Evolutionary conservation across 2,329 filamentous ascomycete genomes (phyloP).

Genomic region (Fusarium redolens): DNA sequence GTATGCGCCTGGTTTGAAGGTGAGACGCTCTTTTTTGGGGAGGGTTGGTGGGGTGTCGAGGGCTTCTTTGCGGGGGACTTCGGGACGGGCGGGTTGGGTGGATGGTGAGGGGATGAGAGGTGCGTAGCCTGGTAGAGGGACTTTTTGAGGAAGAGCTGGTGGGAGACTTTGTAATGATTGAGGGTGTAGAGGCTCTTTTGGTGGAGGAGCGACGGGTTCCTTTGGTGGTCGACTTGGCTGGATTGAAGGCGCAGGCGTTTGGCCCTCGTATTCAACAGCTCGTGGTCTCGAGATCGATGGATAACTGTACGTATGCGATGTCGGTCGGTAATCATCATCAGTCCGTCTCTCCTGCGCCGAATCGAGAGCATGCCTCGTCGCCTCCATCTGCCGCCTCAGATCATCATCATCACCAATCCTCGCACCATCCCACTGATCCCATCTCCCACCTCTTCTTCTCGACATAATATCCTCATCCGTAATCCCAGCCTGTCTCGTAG

Average conservation of each 20-base stretch:
- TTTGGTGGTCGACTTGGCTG: slow-evolving; percentile 52
- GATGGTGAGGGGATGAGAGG: slow-evolving; percentile 37
- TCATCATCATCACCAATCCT: slow-evolving; percentile 54
- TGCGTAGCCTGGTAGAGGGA: slow-evolving; percentile 41
- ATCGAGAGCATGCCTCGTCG: slow-evolving; percentile 61
- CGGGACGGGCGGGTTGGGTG: slow-evolving; percentile 31
- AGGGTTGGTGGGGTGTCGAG: slow-evolving; percentile 40
- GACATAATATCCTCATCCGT: slow-evolving; percentile 67
- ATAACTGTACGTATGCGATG: slow-evolving; percentile 61
- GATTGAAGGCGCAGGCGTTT: slow-evolving; percentile 28
- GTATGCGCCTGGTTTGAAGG: slow-evolving; percentile 79
- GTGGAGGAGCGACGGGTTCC: slow-evolving; percentile 37
- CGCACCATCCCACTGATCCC: slow-evolving; percentile 54
- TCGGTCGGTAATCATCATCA: slow-evolving; percentile 44
- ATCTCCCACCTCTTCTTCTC: slow-evolving; percentile 60
- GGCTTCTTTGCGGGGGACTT: slow-evolving; percentile 47
- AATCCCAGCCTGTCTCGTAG: slow-evolving; percentile 67
- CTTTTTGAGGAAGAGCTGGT: slow-evolving; percentile 47
- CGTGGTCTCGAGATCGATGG: slow-evolving; percentile 66
- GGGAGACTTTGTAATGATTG: slow-evolving; percentile 9
- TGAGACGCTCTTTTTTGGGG: slow-evolving; percentile 70
- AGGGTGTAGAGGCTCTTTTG: slow-evolving; percentile 39
- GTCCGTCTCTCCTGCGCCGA: slow-evolving; percentile 44
- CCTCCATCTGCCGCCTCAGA: slow-evolving; percentile 64
- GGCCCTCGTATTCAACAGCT: slow-evolving; percentile 58